Conservation (phyloP, 192 early-diverging fungal genomes). For the Lobosporangium transversale region DNA sequence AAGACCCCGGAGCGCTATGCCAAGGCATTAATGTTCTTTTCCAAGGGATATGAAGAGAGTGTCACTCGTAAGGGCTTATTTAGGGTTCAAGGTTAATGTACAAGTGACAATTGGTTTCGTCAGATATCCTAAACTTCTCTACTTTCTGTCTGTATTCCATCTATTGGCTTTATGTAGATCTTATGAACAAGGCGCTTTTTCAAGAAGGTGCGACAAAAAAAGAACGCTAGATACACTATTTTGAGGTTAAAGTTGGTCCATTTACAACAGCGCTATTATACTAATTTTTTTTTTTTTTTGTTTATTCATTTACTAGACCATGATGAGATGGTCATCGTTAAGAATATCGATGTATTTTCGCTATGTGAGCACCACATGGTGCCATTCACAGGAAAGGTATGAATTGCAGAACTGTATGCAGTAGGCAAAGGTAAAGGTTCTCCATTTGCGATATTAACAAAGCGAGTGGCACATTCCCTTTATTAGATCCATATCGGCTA, state of each 20-base stretch:
- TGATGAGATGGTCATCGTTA: constrained; percentile 99
- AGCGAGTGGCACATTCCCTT: neutral
- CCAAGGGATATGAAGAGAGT: constrained; percentile 97
- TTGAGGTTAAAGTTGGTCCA: no score
- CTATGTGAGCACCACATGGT: constrained; percentile 99
- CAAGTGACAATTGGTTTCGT: no score
- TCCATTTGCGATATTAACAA: neutral
- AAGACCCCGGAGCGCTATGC: constrained; percentile 98
- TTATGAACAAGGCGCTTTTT: constrained; percentile 96
- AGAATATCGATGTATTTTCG: constrained; percentile 94
- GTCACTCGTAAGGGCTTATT: constrained; percentile 75
- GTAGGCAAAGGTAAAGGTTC: neutral
- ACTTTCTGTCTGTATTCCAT: neutral
- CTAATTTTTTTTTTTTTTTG: neutral
- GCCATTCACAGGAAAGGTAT: constrained; percentile 95
- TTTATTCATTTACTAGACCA: constrained; percentile 68
- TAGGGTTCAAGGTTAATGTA: no score
- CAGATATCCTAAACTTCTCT: no score
- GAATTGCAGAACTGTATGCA: neutral
- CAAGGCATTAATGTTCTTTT: constrained; percentile 97
- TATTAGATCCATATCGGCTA: constrained; percentile 92
- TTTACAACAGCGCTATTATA: no score
- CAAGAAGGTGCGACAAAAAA: constrained; percentile 74
- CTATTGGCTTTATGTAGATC: constrained; percentile 55
- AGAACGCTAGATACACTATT: no score